Evolutionary conservation across 2,329 filamentous ascomycete species (phyloP).

Genomic region (Hypoxylon sp.): DNA sequence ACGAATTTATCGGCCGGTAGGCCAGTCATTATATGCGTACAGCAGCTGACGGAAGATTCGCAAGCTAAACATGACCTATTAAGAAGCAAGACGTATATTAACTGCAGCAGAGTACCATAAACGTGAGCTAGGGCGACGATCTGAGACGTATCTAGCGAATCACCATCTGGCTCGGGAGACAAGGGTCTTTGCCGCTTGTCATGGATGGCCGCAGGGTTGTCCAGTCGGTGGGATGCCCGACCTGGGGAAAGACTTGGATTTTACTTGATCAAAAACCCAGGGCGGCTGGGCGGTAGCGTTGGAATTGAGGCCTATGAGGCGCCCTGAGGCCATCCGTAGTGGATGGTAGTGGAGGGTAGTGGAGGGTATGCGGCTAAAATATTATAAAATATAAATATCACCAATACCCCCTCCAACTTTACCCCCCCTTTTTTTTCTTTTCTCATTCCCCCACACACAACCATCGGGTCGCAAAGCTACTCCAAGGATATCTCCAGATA

Average conservation of each 20-base stretch:
- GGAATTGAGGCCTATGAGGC: not conserved
- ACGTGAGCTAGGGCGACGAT: slow-evolving; percentile 23
- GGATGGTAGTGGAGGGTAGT: slow-evolving; percentile 9
- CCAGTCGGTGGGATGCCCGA: slow-evolving; percentile 16
- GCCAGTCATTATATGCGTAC: slow-evolving; percentile 10
- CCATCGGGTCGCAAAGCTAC: slow-evolving; percentile 67
- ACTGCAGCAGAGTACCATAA: slow-evolving; percentile 26
- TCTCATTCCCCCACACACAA: slow-evolving; percentile 64
- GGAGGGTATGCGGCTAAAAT: slow-evolving; percentile 34
- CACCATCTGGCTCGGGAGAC: slow-evolving; percentile 25
- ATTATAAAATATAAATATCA: slow-evolving; percentile 51
- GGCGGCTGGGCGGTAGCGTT: too few relatives aligned
- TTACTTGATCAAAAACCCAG: too few relatives aligned
- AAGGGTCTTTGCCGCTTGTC: slow-evolving; percentile 27
- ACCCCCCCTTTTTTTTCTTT: slow-evolving; percentile 54
- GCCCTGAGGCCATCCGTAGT: not conserved
- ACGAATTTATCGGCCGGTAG: slow-evolving; percentile 12
- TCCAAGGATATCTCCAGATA: slow-evolving; percentile 60
- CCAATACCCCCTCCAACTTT: slow-evolving; percentile 47
- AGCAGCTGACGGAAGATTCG: slow-evolving; percentile 27
- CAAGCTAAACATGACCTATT: slow-evolving; percentile 17
- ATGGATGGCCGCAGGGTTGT: slow-evolving; percentile 1
- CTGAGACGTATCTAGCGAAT: slow-evolving; percentile 37
- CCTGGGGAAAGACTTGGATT: slow-evolving; percentile 21
- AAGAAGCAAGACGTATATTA: slow-evolving; percentile 24